phyloP scores from a whole-genome alignment of 345 rosid genomes.

The Populus alba region DNA sequence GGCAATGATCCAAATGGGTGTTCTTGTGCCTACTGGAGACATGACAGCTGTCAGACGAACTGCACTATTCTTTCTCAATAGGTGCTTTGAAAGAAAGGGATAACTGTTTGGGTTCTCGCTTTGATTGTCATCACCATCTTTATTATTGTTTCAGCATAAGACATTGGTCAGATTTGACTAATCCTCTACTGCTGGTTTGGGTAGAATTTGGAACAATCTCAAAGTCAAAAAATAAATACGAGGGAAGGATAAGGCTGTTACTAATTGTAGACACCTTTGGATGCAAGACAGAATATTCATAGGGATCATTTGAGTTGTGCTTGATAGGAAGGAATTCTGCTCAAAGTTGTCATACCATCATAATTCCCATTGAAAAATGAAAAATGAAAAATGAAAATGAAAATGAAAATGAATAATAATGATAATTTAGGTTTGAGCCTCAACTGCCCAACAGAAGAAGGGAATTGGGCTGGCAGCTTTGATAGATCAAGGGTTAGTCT shows the following conservation, averaged over 20 bases:
- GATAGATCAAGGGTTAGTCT: background rate
- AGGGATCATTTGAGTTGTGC: background rate
- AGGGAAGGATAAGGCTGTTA: background rate
- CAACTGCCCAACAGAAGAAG: background rate
- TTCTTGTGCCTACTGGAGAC: constrained; percentile 98
- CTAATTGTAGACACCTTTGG: background rate
- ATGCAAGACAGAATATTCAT: background rate
- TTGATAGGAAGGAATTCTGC: background rate
- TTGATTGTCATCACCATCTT: background rate
- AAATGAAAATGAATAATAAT: background rate
- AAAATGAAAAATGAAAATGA: background rate
- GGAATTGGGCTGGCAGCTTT: background rate
- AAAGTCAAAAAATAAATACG: background rate
- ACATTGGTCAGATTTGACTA: background rate
- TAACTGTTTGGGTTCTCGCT: background rate
- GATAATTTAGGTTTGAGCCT: background rate
- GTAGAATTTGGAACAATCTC: background rate
- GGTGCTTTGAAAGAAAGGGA: constrained; percentile 38
- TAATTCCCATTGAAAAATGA: background rate
- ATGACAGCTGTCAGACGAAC: constrained; percentile 94
- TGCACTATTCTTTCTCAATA: constrained; percentile 88
- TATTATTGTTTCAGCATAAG: background rate
- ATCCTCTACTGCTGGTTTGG: background rate
- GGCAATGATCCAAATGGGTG: constrained; percentile 99
- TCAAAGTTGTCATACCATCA: background rate